These are phyloP conservation scores for Teratosphaeriaceae sp. DNA, from an alignment of 2,329 filamentous ascomycete species.

Conservation along the genomic window DNA sequence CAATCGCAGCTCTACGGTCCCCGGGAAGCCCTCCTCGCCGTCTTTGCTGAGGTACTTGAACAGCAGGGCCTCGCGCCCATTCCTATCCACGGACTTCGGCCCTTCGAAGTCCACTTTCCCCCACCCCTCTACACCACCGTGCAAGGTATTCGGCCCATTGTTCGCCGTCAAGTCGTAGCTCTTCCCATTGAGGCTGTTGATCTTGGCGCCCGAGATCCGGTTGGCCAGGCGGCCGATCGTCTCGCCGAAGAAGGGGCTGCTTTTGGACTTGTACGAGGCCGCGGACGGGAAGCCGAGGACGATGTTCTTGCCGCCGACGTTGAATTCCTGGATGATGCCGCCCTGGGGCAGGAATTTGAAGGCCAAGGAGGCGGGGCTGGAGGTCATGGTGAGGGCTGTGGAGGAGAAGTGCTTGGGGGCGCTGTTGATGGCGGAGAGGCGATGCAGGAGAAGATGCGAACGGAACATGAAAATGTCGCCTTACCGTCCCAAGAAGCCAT, in stretches of 20 bases:
- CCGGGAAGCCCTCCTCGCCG: slow-evolving; percentile 85
- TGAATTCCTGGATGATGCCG: slow-evolving; percentile 75
- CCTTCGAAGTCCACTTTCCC: slow-evolving; percentile 72
- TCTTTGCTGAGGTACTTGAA: slow-evolving; percentile 60
- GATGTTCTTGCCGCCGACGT: slow-evolving; percentile 72
- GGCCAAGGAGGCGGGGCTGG: slow-evolving; percentile 24
- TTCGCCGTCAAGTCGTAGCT: slow-evolving; percentile 67
- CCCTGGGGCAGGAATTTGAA: slow-evolving; percentile 67
- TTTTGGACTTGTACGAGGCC: slow-evolving; percentile 67
- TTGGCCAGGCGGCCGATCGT: slow-evolving; percentile 85
- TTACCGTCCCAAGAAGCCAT: neutral
- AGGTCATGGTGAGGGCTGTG: slow-evolving; percentile 10
- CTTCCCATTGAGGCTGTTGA: slow-evolving; percentile 65
- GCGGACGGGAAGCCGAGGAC: slow-evolving; percentile 77
- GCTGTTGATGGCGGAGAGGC: neutral
- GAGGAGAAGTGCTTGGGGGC: neutral
- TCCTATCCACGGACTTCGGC: slow-evolving; percentile 51
- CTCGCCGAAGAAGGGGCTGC: slow-evolving; percentile 79
- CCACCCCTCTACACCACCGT: slow-evolving; percentile 61
- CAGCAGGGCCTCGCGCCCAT: slow-evolving; percentile 38
- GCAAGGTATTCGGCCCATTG: slow-evolving; percentile 63
- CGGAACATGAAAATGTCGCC: neutral
- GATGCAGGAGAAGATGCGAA: neutral
- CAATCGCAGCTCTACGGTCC: slow-evolving; percentile 69
- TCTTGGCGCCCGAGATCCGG: slow-evolving; percentile 64